phyloP scores from a whole-genome alignment of 2,329 filamentous ascomycete genomes.

The Penicillium sp. region DNA sequence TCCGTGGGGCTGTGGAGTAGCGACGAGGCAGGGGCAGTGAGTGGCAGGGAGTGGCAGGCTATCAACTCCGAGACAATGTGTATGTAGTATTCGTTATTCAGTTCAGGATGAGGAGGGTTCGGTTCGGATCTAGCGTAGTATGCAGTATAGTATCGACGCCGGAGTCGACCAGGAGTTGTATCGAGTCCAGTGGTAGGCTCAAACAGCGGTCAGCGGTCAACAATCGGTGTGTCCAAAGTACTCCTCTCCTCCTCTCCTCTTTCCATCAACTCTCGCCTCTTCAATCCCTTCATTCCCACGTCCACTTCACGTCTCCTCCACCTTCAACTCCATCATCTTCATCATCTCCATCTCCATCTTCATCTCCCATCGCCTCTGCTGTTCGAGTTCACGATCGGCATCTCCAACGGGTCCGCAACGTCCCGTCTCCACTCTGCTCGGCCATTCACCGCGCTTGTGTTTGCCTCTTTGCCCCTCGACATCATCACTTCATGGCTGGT shows the following conservation, averaged over 20 bases:
- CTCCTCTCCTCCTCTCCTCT: neutral
- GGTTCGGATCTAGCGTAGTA: too few species aligned
- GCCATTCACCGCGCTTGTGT: slow-evolving; percentile 23
- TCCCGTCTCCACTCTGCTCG: slow-evolving; percentile 21
- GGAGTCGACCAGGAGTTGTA: too few species aligned
- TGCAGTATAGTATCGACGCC: too few species aligned
- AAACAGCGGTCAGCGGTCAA: neutral
- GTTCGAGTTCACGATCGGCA: slow-evolving; percentile 7
- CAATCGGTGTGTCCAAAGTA: slow-evolving; percentile 4
- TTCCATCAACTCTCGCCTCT: neutral
- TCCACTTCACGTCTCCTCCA: neutral
- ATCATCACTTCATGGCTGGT: slow-evolving; percentile 15
- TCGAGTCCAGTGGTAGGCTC: too few species aligned
- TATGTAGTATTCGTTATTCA: too few species aligned
- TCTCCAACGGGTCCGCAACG: slow-evolving; percentile 13
- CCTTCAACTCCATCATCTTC: neutral
- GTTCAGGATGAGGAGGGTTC: too few species aligned
- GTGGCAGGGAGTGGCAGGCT: too few species aligned
- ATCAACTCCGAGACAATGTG: too few species aligned
- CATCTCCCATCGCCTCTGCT: neutral
- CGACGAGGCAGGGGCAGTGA: too few species aligned
- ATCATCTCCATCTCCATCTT: neutral
- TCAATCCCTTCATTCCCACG: neutral
- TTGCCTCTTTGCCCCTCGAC: slow-evolving; percentile 26
- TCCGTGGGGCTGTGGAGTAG: too few species aligned